Evolutionary conservation across 2,329 filamentous ascomycete species (phyloP), one percentile per base, ranked within the genome.

Genomic region (Ophiostoma triangulosporum): DNA sequence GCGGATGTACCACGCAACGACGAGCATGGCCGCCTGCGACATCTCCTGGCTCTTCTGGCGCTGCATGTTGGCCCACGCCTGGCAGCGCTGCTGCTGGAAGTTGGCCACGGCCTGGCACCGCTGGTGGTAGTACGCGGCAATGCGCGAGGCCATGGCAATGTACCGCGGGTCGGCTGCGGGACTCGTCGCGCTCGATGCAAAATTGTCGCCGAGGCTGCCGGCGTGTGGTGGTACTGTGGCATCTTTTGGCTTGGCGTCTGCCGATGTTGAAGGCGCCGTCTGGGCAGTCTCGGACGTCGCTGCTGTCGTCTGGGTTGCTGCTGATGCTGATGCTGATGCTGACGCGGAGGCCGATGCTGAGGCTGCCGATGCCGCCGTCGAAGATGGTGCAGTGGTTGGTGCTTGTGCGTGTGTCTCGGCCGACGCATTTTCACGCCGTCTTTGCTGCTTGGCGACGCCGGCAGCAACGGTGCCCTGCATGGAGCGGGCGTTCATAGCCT

Each of bases 1-100:
- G 43, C 72, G 68, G 43, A 73, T 68, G 58, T 74, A 73, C 72
- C 72, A 74, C 12, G 72, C 72, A 31, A 74, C 70, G 4, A 74
- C 69, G 22, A 74, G 61, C 68, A 73, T 73, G 54, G 72, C 70
- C 0, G 71, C 71, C 58, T 72, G 70, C 64, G 69, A 72, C 66
- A 71, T 71, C 57, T 73, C 71, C 61, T 73, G 71, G 58, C 69
- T 72, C 60, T 71, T 69, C 58, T 72, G 69, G 40, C 70, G 67
- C 60, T 74, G 70, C 60, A 69, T 64, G 57, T 63, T 68, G 53
- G 71, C 71, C 72, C 71, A 74, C 6, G 68, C 68, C 63, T 73
- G 70, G 59, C 71, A 73, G 45, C 68, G 64, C 62, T 73, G 71
- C 57, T 73, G 71, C 61, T 74, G 72, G 57, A 66, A 70, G 60